Base-by-base conservation (phyloP, 139 green algal species). In the Chlamydomonas asymmetrica region DNA sequence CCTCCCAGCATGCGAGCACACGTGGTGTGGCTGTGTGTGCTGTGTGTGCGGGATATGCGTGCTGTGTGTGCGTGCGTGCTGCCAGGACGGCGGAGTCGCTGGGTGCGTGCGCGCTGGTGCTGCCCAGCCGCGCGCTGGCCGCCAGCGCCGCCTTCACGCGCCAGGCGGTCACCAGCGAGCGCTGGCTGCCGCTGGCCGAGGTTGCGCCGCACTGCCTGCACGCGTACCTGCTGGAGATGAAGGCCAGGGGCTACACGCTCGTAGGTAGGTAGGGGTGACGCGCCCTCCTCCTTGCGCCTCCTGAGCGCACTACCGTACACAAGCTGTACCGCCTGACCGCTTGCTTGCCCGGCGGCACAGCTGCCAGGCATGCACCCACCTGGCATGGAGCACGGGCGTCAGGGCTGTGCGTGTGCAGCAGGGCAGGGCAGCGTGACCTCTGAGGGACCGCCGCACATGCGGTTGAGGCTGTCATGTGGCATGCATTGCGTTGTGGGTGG, bases 231-330 rank as follows among this genome's bases (percentile, higher is more conserved):
- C 23, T 23, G 2, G 80, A 88, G 60, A 50, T 61, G 27, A n/a
- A 50, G 7, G 71, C 52, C 23, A 43, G 37, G 1, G 83, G 93
- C 8, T 97, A 93, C 76, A 75, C 74, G 4, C 74, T 97, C 10
- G 74, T 97, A 20, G 91, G 92, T 84, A 57, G 45, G 10, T 10
- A 52, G 10, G 16, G 10, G 10, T 16, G 10, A 52, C 45, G 16
- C 45, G 10, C 45, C 45, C 10, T 16, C 10, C 45, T 16, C 45
- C 45, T 25, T 16, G 45, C 45, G 10, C 45, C 10, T 52, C 45
- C 45, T 16, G 10, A 25, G 10, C 45, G 10, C 10, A 10, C 45
- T 52, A 52, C n/a, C n/a, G n/a, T n/a, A n/a, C n/a, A n/a, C n/a
- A n/a, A n/a, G n/a, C n/a, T n/a, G n/a, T n/a, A n/a, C n/a, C n/a